Conservation (phyloP, 306 rosid species). For the Castanopsis chinensis region DNA sequence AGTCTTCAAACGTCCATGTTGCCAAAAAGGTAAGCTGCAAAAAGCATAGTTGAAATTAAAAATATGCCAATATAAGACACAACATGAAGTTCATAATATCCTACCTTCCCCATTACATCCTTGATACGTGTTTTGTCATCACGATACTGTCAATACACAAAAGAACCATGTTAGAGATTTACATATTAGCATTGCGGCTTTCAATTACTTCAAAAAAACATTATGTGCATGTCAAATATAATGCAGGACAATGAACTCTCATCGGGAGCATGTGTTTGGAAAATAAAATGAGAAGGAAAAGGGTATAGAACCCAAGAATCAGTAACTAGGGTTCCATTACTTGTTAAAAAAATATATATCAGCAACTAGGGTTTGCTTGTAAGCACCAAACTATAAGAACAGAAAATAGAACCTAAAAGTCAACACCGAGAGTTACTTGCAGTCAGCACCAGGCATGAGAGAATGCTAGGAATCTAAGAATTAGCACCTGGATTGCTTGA, state of each 20-base stretch:
- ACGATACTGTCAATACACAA: constrained; percentile 58
- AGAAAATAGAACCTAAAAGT: neutral
- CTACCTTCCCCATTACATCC: constrained; percentile 79
- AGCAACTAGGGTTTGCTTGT: no score
- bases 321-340: neutral
- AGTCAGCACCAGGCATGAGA: no score
- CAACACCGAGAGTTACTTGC: neutral
- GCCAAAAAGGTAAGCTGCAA: constrained; percentile 58
- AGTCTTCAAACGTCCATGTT: constrained; percentile 69
- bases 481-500: no score
- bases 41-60: constrained; percentile 18
- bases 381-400: no score
- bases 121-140: constrained; percentile 78
- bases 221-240: neutral
- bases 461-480: no score
- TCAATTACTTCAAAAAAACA: neutral
- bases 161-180: constrained; percentile 13
- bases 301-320: neutral
- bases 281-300: no score
- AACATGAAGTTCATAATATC: constrained; percentile 13
- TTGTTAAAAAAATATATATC: no score
- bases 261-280: no score
- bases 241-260: no score
- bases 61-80: constrained; percentile 14
- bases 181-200: constrained; percentile 5